Base-by-base conservation (phyloP, 129 eudicot genomes). In the Flaveria ramosissima region DNA sequence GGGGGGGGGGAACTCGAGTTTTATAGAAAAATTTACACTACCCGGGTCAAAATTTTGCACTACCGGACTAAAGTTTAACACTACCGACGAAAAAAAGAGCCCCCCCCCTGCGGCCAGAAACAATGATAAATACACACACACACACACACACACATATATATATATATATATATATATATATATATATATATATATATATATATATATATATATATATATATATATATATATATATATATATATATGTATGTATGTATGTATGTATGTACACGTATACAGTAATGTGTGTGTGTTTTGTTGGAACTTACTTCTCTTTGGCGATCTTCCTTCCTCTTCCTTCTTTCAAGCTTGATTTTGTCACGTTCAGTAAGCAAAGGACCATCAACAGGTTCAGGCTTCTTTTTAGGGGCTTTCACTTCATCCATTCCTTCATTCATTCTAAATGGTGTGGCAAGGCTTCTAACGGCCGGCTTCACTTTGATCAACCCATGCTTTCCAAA, bases 341-440 rank as follows among this genome's bases (percentile, higher is more conserved):
- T 89, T 86, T 94, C 99, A 74, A 94, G 84, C 82, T 94, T 94
- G 75, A 94, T 74, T 77, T 91, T 91, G 81, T 94, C 99, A 75
- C 99, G 99, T 67, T 94, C 97, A 59, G 99, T 89, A 68, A 94
- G 86, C 67, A 94, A 50, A 53, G 97, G 97, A 70, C 99, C 99
- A 36, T 94, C 99, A 53, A 88, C 81, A 27, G 88, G 90, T 78
- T 94, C 99, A 57, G 96, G 89, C 81, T 91, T 91, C 92, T 86
- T 94, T 84, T 89, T 94, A 11, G 86, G 86, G 72, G 85, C 92
- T 81, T 71, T 86, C 72, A 72, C 90, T 78, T 94, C 97, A 77
- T 94, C 99, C 99, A 94, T 91, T 67, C 97, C 97, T 72, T 94
- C 99, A 77, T 59, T 82, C 99, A 94, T 94, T 80, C 99, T 89